These are phyloP conservation scores for Lepidium africanum DNA, from an alignment of 345 rosid species.

Conservation along the genomic window DNA sequence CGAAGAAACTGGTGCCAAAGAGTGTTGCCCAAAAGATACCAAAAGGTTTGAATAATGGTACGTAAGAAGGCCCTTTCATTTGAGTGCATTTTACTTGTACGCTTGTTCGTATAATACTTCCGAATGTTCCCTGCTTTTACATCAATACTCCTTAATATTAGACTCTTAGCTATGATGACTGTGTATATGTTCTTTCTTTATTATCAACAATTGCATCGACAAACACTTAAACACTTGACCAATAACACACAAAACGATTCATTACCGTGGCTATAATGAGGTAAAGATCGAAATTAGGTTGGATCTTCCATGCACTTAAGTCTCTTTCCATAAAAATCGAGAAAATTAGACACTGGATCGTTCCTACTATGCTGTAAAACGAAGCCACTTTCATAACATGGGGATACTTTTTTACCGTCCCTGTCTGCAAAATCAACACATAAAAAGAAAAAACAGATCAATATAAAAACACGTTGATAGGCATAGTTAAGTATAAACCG, in stretches of 20 bases:
- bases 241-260: not conserved
- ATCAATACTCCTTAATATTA: not conserved
- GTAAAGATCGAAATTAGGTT: constrained; percentile 45
- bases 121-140: constrained; percentile 46
- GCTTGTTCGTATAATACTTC: constrained; percentile 49
- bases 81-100: constrained; percentile 44
- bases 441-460: not conserved
- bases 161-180: not conserved
- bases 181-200: no score
- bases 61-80: constrained; percentile 58
- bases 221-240: no score
- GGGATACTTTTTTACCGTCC: constrained; percentile 47
- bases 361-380: constrained; percentile 64
- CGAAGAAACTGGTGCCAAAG: constrained; percentile 62
- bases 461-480: no score
- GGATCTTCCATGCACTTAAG: constrained; percentile 56
- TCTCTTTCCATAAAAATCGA: constrained; percentile 55
- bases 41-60: constrained; percentile 70
- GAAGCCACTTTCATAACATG: constrained; percentile 66
- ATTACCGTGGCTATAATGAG: constrained; percentile 56
- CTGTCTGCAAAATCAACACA: constrained; percentile 31
- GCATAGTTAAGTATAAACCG: not conserved
- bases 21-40: constrained; percentile 58
- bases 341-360: constrained; percentile 49
- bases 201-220: no score